Base-by-base conservation (phyloP, 2,329 filamentous ascomycete species). In the Diaporthe velutina region DNA sequence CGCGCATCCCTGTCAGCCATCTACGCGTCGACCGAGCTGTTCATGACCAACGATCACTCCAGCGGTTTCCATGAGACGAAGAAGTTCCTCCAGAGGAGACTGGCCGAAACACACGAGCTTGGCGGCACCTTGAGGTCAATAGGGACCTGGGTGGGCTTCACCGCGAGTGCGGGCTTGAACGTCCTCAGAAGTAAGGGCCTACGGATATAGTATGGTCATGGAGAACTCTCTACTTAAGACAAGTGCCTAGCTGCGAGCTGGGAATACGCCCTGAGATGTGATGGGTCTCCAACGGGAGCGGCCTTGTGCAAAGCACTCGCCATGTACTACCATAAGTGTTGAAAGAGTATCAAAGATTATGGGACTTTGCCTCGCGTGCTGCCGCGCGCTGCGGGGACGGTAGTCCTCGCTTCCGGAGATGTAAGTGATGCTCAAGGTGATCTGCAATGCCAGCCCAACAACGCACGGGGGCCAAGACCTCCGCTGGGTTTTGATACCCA, bases 31-130 rank as follows among this genome's bases (percentile, higher is more conserved):
- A 90, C 93, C 73, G 97, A 99, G 84, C 87, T 98, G 7, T 98
- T 96, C 85, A 98, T 98, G 95, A 98, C 95, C 30, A 95, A 93
- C 75, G 97, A 98, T 83, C 88, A 87, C 75, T 95, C 93, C 5
- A 85, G 89, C 0, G 91, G 90, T n/a, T 97, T 94, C 79, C 82
- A 81, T 13, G 94, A 96, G 77, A 98, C 97, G 4, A 92, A 92
- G 77, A 88, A 90, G 13, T 99, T 98, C 82, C 85, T 98, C 71
- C 90, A 93, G 73, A 89, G 95, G 57, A 89, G 96, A 76, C 84
- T 98, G 73, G 88, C 91, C 75, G 96, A 97, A 85, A 86, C 90
- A 42, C 88, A 90, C 78, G 89, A 86, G 5, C 78, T 95, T 4
- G 92, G 93, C 4, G 87, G 88, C 30, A 88, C 91, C 15, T 80